Evolutionary conservation across 768 basidiomycete genomes (phyloP).

Genomic region (Cyclocybe aegerita): DNA sequence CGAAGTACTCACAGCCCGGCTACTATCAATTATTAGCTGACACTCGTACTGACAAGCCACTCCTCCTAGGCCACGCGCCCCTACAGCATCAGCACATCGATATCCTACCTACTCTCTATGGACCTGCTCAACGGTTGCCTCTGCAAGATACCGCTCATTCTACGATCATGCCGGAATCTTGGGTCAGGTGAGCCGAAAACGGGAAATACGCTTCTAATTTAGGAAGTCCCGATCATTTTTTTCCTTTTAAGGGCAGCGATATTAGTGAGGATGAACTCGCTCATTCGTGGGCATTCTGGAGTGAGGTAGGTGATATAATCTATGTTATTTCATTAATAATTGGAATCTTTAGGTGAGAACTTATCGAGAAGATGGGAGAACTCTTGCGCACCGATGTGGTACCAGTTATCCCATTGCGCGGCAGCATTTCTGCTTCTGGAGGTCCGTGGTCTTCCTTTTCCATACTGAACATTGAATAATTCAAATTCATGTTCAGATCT

Average conservation of each 20-base stretch:
- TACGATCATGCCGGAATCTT: slow-evolving; percentile 80
- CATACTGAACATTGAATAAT: too few species aligned
- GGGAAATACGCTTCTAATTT: background rate
- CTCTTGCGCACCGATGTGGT: slow-evolving; percentile 5
- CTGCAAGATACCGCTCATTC: slow-evolving; percentile 66
- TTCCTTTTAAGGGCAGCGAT: slow-evolving; percentile 3
- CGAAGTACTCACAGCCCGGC: background rate
- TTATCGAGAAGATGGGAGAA: slow-evolving; percentile 3
- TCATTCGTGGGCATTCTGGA: slow-evolving; percentile 7
- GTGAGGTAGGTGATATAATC: too few species aligned
- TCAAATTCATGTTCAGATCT: background rate
- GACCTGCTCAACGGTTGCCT: slow-evolving; percentile 50
- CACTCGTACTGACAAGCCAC: slow-evolving; percentile 5
- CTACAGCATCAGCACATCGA: slow-evolving; percentile 77
- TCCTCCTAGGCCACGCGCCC: slow-evolving; percentile 62
- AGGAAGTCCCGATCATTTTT: slow-evolving; percentile 1
- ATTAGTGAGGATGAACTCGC: slow-evolving; percentile 8
- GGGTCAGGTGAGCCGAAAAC: slow-evolving; percentile 57
- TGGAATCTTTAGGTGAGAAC: background rate
- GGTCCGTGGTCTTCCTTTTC: background rate
- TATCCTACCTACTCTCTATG: slow-evolving; percentile 55
- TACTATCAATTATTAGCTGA: background rate
- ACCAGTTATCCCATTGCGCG: slow-evolving; percentile 2
- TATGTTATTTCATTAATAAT: too few species aligned
- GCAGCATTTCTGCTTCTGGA: slow-evolving; percentile 8